Percentiles rank a stretch among this genome's conserved stretches.
Evolutionary conservation across 2,329 filamentous ascomycete species (phyloP).

Genomic region (Claviceps purpurea): DNA sequence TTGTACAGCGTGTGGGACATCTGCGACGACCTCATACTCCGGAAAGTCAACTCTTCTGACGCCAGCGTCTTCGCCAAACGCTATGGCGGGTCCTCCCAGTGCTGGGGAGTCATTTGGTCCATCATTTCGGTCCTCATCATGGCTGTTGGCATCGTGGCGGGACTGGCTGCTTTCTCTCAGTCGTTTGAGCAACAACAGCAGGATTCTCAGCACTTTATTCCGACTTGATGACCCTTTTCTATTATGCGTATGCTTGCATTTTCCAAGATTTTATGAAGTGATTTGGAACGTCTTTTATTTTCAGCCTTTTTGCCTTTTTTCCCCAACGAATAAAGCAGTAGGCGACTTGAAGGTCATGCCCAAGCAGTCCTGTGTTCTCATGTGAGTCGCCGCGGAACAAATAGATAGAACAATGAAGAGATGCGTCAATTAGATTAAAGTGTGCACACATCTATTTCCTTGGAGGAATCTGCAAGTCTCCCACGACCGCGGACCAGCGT

Average conservation of each 20-base stretch:
- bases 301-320: too few species aligned
- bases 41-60: constrained; percentile 70
- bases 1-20: constrained; percentile 79
- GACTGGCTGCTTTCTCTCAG: constrained; percentile 62
- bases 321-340: too few species aligned
- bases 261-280: too few species aligned
- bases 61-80: constrained; percentile 66
- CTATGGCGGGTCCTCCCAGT: constrained; percentile 67
- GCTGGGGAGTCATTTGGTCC: constrained; percentile 71
- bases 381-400: too few species aligned
- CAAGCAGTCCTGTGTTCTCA: too few species aligned
- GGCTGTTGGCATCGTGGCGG: constrained; percentile 60
- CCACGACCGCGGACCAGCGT: too few species aligned
- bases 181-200: constrained; percentile 53
- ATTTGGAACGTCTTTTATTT: too few species aligned
- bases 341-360: too few species aligned
- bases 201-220: constrained; percentile 55
- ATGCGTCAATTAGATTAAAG: too few species aligned
- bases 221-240: constrained; percentile 20
- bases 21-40: constrained; percentile 66
- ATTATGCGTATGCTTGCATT: background rate
- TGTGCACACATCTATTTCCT: too few species aligned
- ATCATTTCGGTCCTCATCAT: constrained; percentile 60
- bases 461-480: too few species aligned
- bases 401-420: too few species aligned